A percentile compares a stretch with the other conserved stretches of the same genome.
These are phyloP conservation scores for Osmozyma mogii DNA, from an alignment of 805 yeast species.

Conservation along the genomic window DNA sequence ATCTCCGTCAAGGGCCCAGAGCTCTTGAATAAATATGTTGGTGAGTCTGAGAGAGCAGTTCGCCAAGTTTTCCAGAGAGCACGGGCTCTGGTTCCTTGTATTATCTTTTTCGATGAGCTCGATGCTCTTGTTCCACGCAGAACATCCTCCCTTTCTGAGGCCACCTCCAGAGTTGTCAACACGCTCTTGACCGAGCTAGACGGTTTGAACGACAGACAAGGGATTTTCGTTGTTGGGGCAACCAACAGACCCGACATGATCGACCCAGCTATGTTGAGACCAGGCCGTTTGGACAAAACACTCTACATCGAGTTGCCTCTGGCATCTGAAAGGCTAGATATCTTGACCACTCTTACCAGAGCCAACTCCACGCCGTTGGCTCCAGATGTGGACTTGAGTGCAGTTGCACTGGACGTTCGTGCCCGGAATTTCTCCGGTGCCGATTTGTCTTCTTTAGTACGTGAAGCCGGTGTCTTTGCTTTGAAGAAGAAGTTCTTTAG, in stretches of 20 bases:
- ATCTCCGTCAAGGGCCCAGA: slow-evolving; percentile 97
- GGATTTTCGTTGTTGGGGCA: slow-evolving; percentile 93
- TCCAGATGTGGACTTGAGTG: slow-evolving; percentile 47
- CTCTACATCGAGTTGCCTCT: slow-evolving; percentile 85
- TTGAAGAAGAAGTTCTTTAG: slow-evolving; percentile 65
- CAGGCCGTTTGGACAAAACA: slow-evolving; percentile 92
- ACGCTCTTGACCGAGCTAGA: slow-evolving; percentile 91
- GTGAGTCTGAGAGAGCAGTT: slow-evolving; percentile 91
- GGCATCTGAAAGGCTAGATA: slow-evolving; percentile 70
- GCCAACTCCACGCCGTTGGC: slow-evolving; percentile 72
- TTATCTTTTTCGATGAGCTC: slow-evolving; percentile 90
- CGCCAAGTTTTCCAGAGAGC: slow-evolving; percentile 92
- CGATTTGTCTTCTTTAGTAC: slow-evolving; percentile 80
- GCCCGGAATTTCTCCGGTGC: slow-evolving; percentile 94
- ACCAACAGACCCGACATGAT: slow-evolving; percentile 98
- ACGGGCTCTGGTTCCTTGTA: slow-evolving; percentile 87
- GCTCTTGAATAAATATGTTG: slow-evolving; percentile 86
- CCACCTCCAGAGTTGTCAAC: slow-evolving; percentile 89
- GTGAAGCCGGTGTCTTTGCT: slow-evolving; percentile 92
- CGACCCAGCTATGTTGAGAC: slow-evolving; percentile 96
- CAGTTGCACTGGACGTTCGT: slow-evolving; percentile 65
- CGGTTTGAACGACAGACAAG: slow-evolving; percentile 87
- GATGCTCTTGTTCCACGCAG: slow-evolving; percentile 95
- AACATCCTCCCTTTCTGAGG: slow-evolving; percentile 80
- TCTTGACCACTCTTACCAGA: slow-evolving; percentile 65